Evolutionary conservation across 1,284 basidiomycete species (phyloP).

Genomic region (Entoloma clypeatum): DNA sequence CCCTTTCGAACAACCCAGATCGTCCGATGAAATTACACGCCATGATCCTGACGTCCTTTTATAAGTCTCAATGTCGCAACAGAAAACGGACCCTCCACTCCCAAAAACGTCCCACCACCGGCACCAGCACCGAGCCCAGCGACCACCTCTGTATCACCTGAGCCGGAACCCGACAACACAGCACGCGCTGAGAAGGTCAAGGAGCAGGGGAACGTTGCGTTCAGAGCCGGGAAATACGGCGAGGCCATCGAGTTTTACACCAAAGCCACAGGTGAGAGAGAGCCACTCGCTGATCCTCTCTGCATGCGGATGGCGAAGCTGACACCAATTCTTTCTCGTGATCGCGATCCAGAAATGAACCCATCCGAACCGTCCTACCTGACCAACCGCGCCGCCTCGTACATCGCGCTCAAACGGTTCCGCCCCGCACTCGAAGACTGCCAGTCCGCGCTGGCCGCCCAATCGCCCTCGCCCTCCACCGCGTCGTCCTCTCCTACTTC

Average conservation of each 20-base stretch:
- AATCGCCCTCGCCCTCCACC: conserved; percentile 46
- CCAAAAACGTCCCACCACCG: no score
- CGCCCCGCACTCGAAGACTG: conserved; percentile 73
- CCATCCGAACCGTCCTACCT: conserved; percentile 71
- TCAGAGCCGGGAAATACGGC: conserved; percentile 62
- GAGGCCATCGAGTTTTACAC: conserved; percentile 78
- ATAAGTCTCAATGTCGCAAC: no score
- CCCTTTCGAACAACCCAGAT: no score
- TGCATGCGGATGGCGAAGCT: conserved; percentile 11
- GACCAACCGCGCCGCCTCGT: conserved; percentile 84
- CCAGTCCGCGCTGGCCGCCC: conserved; percentile 67
- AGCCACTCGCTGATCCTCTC: conserved; percentile 5
- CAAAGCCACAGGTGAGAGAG: conserved; percentile 61
- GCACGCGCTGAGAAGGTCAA: conserved; percentile 59
- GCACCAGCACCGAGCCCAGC: conserved; percentile 7
- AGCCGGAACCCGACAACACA: conserved; percentile 24
- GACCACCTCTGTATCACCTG: conserved; percentile 13
- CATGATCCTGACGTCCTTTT: no score
- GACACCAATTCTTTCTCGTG: no score
- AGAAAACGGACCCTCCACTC: no score
- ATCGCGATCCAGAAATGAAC: conserved; percentile 58
- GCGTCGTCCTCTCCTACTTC: no score
- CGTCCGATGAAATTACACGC: no score
- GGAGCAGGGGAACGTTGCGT: conserved; percentile 71
- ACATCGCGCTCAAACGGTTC: conserved; percentile 80